phyloP scores from a whole-genome alignment of 2,329 filamentous ascomycete genomes.

The Daldinia eschscholtzii region DNA sequence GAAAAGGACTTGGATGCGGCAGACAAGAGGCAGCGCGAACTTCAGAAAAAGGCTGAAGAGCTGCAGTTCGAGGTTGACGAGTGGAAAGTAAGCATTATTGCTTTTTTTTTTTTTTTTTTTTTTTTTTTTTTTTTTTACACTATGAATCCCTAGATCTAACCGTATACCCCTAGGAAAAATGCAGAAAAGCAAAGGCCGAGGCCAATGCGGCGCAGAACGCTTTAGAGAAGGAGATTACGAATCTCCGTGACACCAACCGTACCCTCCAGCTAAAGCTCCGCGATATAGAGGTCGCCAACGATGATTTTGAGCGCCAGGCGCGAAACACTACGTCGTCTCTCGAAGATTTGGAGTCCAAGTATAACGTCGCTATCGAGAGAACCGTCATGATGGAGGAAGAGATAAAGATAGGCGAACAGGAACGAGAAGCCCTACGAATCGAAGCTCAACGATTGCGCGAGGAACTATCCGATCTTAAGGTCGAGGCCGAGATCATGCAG shows the following conservation, averaged over 20 bases:
- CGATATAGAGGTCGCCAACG: conserved; percentile 97
- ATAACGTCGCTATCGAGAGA: conserved; percentile 92
- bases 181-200: conserved; percentile 93
- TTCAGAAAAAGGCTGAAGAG: conserved; percentile 89
- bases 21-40: conserved; percentile 88
- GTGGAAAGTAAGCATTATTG: conserved; percentile 82
- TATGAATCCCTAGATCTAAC: conserved; percentile 33
- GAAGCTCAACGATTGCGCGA: conserved; percentile 90
- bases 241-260: conserved; percentile 85
- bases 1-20: conserved; percentile 97
- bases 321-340: conserved; percentile 95
- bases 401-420: conserved; percentile 89
- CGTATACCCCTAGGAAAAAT: conserved; percentile 77
- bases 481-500: conserved; percentile 93
- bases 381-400: conserved; percentile 96
- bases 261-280: conserved; percentile 85
- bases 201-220: conserved; percentile 84
- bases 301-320: conserved; percentile 97
- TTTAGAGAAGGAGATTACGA: conserved; percentile 96
- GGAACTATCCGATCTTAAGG: conserved; percentile 91
- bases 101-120: neutral
- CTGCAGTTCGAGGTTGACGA: conserved; percentile 93
- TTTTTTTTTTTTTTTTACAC: neutral
- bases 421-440: conserved; percentile 89
- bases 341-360: conserved; percentile 97